Percentiles rank a stretch among this genome's conserved stretches.
These are phyloP conservation scores for Sarocladium strictum DNA, from an alignment of 2,329 filamentous ascomycete genomes.

Conservation along the genomic window DNA sequence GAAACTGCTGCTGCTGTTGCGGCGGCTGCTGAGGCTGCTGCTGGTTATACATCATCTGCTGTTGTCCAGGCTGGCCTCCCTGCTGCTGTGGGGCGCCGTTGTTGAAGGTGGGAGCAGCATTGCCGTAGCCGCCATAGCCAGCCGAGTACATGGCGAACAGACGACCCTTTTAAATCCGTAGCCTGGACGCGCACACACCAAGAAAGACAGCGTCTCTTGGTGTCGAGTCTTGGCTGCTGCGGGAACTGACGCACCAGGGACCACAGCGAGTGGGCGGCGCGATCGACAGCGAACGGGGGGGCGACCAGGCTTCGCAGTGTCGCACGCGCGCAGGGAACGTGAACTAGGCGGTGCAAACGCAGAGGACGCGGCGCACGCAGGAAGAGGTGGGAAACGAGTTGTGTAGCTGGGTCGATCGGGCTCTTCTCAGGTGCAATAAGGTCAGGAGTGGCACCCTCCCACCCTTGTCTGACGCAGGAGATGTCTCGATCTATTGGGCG, in stretches of 20 bases:
- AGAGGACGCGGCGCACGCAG: background rate
- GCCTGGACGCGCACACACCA: background rate
- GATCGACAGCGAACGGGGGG: conserved; percentile 4
- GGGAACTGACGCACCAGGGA: background rate
- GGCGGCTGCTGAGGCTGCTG: conserved; percentile 31
- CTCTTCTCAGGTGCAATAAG: background rate
- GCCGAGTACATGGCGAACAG: conserved; percentile 44
- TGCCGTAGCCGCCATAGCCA: conserved; percentile 50
- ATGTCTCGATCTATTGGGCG: conserved; percentile 5
- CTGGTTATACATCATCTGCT: conserved; percentile 14
- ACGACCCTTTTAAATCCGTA: background rate
- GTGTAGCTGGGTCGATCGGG: background rate
- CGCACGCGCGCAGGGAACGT: background rate
- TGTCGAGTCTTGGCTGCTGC: background rate
- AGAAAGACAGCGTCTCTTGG: background rate
- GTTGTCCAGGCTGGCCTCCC: conserved; percentile 37
- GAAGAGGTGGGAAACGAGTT: background rate
- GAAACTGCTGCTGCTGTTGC: conserved; percentile 51
- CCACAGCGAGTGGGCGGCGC: background rate
- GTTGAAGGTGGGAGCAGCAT: conserved; percentile 47
- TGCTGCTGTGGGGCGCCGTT: conserved; percentile 40
- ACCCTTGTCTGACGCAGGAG: conserved; percentile 6
- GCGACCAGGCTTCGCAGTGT: conserved; percentile 3
- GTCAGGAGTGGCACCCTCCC: conserved; percentile 3
- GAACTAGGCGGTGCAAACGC: background rate